Evolutionary conservation across 1,284 basidiomycete genomes (phyloP).

Genomic region (Cyathus olla): DNA sequence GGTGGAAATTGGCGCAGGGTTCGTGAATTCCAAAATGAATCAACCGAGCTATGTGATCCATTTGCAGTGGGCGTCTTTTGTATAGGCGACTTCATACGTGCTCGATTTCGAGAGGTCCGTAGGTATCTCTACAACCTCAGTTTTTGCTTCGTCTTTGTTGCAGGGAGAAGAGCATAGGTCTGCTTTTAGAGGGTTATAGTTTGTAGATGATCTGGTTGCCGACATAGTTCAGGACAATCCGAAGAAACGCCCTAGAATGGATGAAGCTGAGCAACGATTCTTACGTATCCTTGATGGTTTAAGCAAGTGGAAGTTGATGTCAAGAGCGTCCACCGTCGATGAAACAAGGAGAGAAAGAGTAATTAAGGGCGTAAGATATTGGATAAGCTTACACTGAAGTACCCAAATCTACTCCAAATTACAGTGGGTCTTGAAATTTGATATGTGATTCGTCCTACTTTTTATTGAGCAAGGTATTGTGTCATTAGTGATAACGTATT

Average conservation of each 20-base stretch:
- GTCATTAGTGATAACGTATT: too few species aligned
- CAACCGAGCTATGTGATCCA: neutral
- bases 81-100: neutral
- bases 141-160: neutral
- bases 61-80: neutral
- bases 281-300: neutral
- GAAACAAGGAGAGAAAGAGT: too few species aligned
- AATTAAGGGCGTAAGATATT: too few species aligned
- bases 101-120: neutral
- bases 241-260: neutral
- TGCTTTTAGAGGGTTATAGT: neutral
- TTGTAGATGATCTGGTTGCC: neutral
- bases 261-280: neutral
- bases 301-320: neutral
- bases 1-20: neutral
- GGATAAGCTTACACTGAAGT: too few species aligned
- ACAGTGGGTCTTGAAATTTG: too few species aligned
- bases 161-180: neutral
- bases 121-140: neutral
- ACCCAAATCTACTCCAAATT: too few species aligned
- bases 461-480: too few species aligned
- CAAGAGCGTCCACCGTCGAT: neutral
- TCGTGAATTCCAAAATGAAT: neutral
- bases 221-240: neutral
- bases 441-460: too few species aligned